Percentiles rank a stretch among this genome's conserved stretches.
These are phyloP conservation scores for Lomentospora prolificans DNA, from an alignment of 2,329 filamentous ascomycete genomes.

Conservation along the genomic window DNA sequence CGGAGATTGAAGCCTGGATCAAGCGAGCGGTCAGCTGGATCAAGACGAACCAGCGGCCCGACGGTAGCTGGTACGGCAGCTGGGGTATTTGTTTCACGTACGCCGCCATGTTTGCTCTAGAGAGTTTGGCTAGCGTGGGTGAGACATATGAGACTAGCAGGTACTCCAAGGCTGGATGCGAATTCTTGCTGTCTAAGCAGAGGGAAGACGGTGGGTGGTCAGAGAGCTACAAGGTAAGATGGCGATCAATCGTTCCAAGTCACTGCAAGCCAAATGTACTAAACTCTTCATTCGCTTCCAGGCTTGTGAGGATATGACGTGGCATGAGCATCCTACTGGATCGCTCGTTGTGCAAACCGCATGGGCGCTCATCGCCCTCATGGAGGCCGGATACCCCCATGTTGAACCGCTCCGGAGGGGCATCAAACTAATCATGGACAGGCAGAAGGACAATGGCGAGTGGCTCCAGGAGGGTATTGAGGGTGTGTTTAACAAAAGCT, in stretches of 20 bases:
- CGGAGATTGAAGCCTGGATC: slow-evolving; percentile 68
- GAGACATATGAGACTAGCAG: slow-evolving; percentile 70
- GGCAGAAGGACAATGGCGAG: slow-evolving; percentile 82
- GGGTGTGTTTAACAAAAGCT: slow-evolving; percentile 97
- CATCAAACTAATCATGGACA: slow-evolving; percentile 69
- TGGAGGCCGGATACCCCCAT: slow-evolving; percentile 76
- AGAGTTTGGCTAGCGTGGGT: slow-evolving; percentile 71
- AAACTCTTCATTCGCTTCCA: too few species aligned
- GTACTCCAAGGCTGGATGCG: slow-evolving; percentile 63
- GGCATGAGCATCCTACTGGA: slow-evolving; percentile 61
- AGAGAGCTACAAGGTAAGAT: slow-evolving; percentile 71
- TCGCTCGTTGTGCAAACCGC: slow-evolving; percentile 92
- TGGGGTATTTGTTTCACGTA: slow-evolving; percentile 99
- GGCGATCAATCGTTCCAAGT: background rate
- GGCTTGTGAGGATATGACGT: slow-evolving; percentile 69
- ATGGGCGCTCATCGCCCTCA: slow-evolving; percentile 74
- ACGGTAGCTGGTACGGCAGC: slow-evolving; percentile 95
- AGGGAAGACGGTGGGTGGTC: slow-evolving; percentile 91
- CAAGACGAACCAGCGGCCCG: slow-evolving; percentile 61
- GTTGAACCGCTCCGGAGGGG: slow-evolving; percentile 62
- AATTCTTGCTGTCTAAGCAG: slow-evolving; percentile 79
- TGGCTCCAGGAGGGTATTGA: slow-evolving; percentile 95
- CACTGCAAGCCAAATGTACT: too few species aligned
- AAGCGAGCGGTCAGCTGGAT: slow-evolving; percentile 71
- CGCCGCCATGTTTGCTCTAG: slow-evolving; percentile 89